A percentile compares a stretch with the other conserved stretches of the same genome.
Conservation (phyloP, 805 yeast species). For the Teunomyces atbi region DNA sequence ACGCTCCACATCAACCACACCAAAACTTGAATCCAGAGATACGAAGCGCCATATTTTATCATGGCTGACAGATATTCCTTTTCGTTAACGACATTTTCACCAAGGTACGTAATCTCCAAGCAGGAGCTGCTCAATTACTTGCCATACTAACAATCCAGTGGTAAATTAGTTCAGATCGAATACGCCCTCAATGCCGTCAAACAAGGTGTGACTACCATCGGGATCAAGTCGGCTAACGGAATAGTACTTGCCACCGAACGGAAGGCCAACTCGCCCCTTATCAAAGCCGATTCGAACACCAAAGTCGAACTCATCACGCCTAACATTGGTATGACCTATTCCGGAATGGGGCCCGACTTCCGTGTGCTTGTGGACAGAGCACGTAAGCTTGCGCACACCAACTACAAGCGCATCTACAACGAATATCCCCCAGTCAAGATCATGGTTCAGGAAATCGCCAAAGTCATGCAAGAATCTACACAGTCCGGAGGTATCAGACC, state of each 20-base stretch:
- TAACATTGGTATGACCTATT: conserved; percentile 92
- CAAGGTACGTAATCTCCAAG: conserved; percentile 58
- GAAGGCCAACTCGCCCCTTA: conserved; percentile 76
- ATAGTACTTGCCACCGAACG: conserved; percentile 96
- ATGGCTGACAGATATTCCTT: conserved; percentile 99
- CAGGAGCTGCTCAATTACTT: background rate
- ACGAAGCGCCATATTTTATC: conserved; percentile 9
- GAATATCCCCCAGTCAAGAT: conserved; percentile 97
- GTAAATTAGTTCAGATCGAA: conserved; percentile 96
- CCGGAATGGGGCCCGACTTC: conserved; percentile 99
- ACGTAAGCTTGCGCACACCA: conserved; percentile 87
- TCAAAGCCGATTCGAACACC: conserved; percentile 68
- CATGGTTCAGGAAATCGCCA: conserved; percentile 91
- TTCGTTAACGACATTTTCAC: conserved; percentile 95
- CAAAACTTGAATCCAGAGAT: background rate
- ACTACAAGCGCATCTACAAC: conserved; percentile 88
- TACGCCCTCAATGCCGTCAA: conserved; percentile 96
- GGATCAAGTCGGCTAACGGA: conserved; percentile 92
- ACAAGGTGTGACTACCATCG: conserved; percentile 96
- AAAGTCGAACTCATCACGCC: conserved; percentile 88
- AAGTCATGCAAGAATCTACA: conserved; percentile 97
- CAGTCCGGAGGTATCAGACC: conserved; percentile 99
- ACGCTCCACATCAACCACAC: conserved; percentile 3
- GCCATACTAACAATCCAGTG: conserved; percentile 50
- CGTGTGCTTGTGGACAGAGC: conserved; percentile 92